Evolutionary conservation across 2,329 filamentous ascomycete species (phyloP).

Genomic region (Cordyceps farinosa): DNA sequence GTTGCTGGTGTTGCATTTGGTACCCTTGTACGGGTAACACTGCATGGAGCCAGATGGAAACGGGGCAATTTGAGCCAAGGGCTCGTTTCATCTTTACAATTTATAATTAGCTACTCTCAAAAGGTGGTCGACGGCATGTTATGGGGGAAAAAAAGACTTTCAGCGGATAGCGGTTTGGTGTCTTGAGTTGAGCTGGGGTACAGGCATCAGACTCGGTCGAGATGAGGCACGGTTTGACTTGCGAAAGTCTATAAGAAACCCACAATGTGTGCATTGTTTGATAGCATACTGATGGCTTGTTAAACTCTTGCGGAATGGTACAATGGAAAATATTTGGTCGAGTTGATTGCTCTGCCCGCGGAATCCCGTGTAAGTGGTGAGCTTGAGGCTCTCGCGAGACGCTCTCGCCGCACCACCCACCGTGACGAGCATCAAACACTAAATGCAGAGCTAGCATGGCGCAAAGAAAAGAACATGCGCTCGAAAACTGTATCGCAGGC

Average conservation of each 20-base stretch:
- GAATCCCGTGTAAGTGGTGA: no score
- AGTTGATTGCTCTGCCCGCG: no score
- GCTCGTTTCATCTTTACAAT: not conserved
- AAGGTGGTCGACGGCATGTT: constrained; percentile 1
- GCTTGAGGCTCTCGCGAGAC: no score
- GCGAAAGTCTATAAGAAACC: not conserved
- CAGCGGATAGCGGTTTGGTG: not conserved
- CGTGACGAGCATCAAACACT: no score
- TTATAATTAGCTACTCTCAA: constrained; percentile 1
- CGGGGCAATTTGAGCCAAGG: not conserved
- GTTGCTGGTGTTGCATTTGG: constrained; percentile 14
- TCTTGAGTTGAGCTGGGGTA: not conserved
- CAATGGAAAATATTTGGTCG: not conserved
- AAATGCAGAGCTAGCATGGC: no score
- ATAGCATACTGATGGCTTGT: not conserved
- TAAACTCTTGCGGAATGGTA: not conserved
- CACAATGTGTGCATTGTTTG: not conserved
- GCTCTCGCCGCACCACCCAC: no score
- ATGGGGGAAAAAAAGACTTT: not conserved
- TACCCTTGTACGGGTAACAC: constrained; percentile 5
- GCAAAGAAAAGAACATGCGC: no score
- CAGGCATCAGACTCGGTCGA: not conserved
- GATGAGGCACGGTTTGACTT: not conserved
- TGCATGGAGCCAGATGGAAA: constrained; percentile 7
- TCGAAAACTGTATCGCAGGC: not conserved